A percentile compares a stretch with the other conserved stretches of the same genome.
phyloP scores from a whole-genome alignment of 345 rosid genomes.

The Eucalyptus marginata region DNA sequence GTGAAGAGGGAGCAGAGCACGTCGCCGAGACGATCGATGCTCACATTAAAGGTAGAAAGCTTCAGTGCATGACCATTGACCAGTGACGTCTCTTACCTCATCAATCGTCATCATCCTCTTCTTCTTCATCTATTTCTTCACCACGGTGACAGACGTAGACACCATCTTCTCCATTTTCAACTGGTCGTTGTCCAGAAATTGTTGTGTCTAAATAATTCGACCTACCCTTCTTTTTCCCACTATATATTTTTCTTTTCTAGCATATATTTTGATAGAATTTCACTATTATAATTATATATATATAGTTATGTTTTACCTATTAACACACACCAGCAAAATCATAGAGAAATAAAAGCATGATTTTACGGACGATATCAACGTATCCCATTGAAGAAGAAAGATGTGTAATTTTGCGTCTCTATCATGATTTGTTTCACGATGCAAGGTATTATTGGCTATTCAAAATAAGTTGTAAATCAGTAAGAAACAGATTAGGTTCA shows the following conservation, averaged over 20 bases:
- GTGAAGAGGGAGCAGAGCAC: neutral
- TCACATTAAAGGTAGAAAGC: neutral
- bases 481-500: neutral
- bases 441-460: neutral
- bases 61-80: neutral
- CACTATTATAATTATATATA: neutral
- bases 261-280: neutral
- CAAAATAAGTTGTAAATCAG: neutral
- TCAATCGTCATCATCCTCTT: neutral
- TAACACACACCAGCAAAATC: neutral
- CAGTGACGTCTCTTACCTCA: neutral
- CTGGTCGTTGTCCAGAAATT: neutral
- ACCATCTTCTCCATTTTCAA: neutral
- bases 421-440: neutral
- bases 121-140: neutral
- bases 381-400: neutral
- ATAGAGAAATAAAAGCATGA: neutral
- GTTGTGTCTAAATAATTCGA: neutral
- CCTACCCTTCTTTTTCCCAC: neutral
- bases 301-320: neutral
- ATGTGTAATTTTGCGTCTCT: neutral
- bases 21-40: neutral
- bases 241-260: neutral
- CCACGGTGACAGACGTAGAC: neutral
- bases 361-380: neutral